These are phyloP conservation scores for Termitomyces sp. DNA, from an alignment of 768 basidiomycete genomes.

Conservation along the genomic window DNA sequence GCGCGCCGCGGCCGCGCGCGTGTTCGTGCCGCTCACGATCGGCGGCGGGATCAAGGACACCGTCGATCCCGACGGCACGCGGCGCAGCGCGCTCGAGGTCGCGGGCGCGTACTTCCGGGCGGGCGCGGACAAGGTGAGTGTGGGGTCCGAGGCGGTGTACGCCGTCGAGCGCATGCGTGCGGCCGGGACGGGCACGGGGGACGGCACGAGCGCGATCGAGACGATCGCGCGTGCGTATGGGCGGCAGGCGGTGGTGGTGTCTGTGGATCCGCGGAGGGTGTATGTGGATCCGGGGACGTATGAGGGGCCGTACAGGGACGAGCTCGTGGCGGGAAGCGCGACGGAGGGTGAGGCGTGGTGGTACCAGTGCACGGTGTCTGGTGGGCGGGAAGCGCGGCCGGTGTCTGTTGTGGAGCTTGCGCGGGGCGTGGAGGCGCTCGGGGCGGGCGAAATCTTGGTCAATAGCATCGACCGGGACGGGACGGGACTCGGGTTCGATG, in stretches of 20 bases:
- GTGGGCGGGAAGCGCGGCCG: conserved; percentile 78
- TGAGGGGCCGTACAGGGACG: conserved; percentile 60
- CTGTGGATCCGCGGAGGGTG: conserved; percentile 86
- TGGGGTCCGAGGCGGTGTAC: conserved; percentile 93
- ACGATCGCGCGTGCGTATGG: conserved; percentile 88
- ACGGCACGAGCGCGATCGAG: conserved; percentile 86
- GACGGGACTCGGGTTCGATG: conserved; percentile 87
- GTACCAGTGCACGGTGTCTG: conserved; percentile 98
- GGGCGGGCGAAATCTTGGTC: conserved; percentile 91
- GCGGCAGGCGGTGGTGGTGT: conserved; percentile 96
- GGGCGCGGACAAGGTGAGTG: conserved; percentile 97
- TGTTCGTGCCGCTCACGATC: conserved; percentile 97
- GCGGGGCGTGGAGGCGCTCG: conserved; percentile 81
- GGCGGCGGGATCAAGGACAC: conserved; percentile 98
- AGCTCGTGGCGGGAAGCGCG: conserved; percentile 47
- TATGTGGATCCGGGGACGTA: conserved; percentile 69
- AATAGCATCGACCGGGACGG: conserved; percentile 98
- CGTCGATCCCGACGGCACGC: conserved; percentile 91
- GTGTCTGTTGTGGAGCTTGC: conserved; percentile 91
- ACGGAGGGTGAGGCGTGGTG: conserved; percentile 82
- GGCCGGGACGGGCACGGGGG: conserved; percentile 32
- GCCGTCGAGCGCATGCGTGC: conserved; percentile 80
- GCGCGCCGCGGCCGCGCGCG: conserved; percentile 77
- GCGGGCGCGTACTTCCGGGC: conserved; percentile 95
- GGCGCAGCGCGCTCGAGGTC: conserved; percentile 83